Conservation (phyloP, 1,284 basidiomycete species). For the Puccinia horiana region DNA sequence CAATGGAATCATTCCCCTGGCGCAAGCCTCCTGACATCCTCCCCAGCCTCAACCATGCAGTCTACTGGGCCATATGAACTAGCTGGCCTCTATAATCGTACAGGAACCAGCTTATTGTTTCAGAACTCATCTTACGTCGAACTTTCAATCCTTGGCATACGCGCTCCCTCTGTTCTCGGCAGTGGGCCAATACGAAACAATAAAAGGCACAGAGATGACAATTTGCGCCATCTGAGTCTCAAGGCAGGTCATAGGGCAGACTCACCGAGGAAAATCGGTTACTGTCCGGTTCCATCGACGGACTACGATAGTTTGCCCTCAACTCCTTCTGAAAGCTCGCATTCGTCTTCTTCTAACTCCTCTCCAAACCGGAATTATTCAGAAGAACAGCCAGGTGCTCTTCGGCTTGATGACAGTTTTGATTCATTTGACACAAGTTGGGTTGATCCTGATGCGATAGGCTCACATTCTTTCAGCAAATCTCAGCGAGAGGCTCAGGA, state of each 20-base stretch:
- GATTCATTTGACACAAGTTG: conserved; percentile 2
- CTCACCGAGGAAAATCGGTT: not conserved
- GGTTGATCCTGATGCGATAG: too few relatives aligned
- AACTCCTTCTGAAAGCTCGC: not conserved
- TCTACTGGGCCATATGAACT: not conserved
- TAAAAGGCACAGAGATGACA: not conserved
- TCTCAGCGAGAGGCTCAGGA: not conserved
- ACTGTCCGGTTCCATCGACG: not conserved
- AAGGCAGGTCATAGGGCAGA: not conserved
- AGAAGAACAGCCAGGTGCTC: not conserved
- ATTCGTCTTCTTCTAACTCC: not conserved
- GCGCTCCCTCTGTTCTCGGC: not conserved
- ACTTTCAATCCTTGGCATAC: not conserved
- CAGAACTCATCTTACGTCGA: not conserved
- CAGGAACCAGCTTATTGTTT: not conserved
- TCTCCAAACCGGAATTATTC: not conserved
- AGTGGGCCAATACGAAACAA: not conserved
- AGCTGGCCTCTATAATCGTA: conserved; percentile 10
- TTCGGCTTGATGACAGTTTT: not conserved
- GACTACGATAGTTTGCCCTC: not conserved
- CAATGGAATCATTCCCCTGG: not conserved
- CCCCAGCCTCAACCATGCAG: not conserved
- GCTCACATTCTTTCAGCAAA: not conserved
- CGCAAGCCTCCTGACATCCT: not conserved
- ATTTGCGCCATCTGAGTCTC: not conserved